Percentiles rank a stretch among this genome's conserved stretches.
Conservation (phyloP, 176 grass and related monocot genomes). For the Oryza rufipogon region DNA sequence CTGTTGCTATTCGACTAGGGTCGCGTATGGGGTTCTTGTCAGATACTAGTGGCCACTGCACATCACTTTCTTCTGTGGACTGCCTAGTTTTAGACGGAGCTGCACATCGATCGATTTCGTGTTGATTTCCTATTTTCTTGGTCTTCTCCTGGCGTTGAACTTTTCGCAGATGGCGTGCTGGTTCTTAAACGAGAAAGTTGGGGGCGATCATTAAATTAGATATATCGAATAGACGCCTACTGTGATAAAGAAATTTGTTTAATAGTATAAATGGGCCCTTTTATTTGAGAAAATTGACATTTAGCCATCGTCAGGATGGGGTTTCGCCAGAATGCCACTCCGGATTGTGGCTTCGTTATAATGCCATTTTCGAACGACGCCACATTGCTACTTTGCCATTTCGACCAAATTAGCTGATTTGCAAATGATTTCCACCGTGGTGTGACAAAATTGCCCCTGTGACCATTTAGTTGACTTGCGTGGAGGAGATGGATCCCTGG, state of each 20-base stretch:
- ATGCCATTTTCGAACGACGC: too few relatives aligned
- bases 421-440: too few relatives aligned
- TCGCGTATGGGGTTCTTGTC: neutral
- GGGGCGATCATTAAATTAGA: neutral
- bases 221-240: neutral
- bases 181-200: neutral
- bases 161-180: neutral
- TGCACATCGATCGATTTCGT: neutral
- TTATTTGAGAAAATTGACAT: too few relatives aligned
- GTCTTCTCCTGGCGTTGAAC: neutral
- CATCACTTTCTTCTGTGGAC: neutral
- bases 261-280: neutral
- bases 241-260: neutral
- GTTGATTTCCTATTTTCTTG: neutral
- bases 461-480: too few relatives aligned
- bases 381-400: too few relatives aligned
- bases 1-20: neutral
- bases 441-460: too few relatives aligned
- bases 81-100: neutral
- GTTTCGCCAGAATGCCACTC: too few relatives aligned
- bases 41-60: neutral
- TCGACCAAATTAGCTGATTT: too few relatives aligned
- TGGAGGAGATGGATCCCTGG: too few relatives aligned
- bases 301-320: too few relatives aligned
- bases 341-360: too few relatives aligned